Base-by-base conservation (phyloP, 345 rosid species). In the Gossypium raimondii region DNA sequence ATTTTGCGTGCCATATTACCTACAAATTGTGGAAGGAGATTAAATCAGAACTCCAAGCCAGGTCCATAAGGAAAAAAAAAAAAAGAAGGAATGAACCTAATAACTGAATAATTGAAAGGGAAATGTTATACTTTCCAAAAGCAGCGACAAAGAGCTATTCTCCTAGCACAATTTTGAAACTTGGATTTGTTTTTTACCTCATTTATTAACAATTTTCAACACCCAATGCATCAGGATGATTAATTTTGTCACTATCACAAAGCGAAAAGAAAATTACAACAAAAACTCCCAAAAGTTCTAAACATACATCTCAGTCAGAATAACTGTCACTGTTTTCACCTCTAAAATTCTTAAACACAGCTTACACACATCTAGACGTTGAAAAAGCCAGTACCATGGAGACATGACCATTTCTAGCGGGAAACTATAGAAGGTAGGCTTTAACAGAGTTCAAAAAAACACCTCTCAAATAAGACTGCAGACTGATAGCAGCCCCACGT, bases 391-490 rank as follows among this genome's bases (percentile, higher is more conserved):
- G 44, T 12, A 44, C 16, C 27, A 47, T 62, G 14, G 41, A 45
- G 55, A 61, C 38, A 61, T 60, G 29, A 7, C 56, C 70, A 56
- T 63, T 22, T 56, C 44, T 69, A 41, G 52, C 53, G 64, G 56
- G 2, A 63, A 76, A 45, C 57, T 24, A 14, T 17, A 43, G 62
- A 24, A 80, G 25, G 22, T 3, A 29, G 22, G 7, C 18, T 60
- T 55, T 70, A 56, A 66, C 50, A 78, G 51, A 74, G 45, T 48
- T 63, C 34, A 38, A 24, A 34, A 74, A 82, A 70, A 80, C 80
- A 95, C 99, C 99, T 85, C 92, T 89, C 78, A 86, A 72, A 84
- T 85, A 80, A 44, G 97, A 91, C 72, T 95, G 97, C 84, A 93
- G 78, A 53, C 62, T 78, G 72, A 89, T 81, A 75, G 97, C 88